Evolutionary conservation across 495 filamentous ascomycete genomes (phyloP).

Genomic region (Talaromyces nanjingensis): DNA sequence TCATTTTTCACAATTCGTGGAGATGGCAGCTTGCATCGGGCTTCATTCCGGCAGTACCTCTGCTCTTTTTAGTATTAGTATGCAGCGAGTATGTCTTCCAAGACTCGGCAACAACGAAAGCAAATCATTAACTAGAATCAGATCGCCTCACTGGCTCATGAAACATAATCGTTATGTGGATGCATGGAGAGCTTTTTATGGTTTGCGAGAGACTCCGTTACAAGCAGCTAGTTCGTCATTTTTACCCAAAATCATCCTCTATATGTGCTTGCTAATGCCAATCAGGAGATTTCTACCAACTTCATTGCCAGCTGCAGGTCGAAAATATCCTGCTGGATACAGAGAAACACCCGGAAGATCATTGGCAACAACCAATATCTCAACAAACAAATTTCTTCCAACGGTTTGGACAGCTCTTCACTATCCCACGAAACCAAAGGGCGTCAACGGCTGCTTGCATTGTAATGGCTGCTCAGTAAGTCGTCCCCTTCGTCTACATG

Average conservation of each 20-base stretch:
- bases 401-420: slow-evolving; percentile 12
- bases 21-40: slow-evolving; percentile 12
- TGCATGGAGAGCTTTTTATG: slow-evolving; percentile 7
- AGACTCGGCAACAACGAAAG: not conserved
- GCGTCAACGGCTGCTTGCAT: slow-evolving; percentile 9
- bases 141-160: slow-evolving; percentile 12
- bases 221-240: slow-evolving; percentile 13
- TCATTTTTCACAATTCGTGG: slow-evolving; percentile 8
- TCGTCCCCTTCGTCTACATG: not conserved
- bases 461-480: slow-evolving; percentile 14
- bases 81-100: slow-evolving; percentile 11
- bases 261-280: not conserved
- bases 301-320: slow-evolving; percentile 12
- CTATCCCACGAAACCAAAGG: slow-evolving; percentile 10
- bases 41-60: slow-evolving; percentile 12
- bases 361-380: slow-evolving; percentile 7
- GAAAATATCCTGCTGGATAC: slow-evolving; percentile 9
- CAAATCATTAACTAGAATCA: not conserved
- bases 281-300: slow-evolving; percentile 13
- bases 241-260: not conserved
- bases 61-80: slow-evolving; percentile 11
- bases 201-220: slow-evolving; percentile 11
- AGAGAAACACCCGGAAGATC: slow-evolving; percentile 5
- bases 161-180: slow-evolving; percentile 11
- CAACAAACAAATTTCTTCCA: slow-evolving; percentile 10